Base-by-base conservation (phyloP, 352 stramenopile species). In the Lagenidium giganteum region DNA sequence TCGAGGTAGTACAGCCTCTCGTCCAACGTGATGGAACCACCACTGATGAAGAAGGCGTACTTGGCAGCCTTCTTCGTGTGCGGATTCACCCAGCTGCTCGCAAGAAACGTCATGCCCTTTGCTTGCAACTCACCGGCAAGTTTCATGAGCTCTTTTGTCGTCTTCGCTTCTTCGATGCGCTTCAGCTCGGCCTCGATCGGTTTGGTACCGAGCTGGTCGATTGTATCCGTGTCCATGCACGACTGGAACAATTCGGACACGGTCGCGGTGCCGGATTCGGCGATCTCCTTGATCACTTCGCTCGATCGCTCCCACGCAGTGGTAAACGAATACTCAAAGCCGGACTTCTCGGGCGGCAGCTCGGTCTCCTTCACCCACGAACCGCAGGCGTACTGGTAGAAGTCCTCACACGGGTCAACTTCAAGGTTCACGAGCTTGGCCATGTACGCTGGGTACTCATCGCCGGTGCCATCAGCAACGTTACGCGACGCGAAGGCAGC, bases 1-100 rank as follows among this genome's bases (percentile, higher is more conserved):
- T 96, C 77, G n/a, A n/a, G n/a, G 36, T 97, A 92, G 56, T 97
- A 97, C 52, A 95, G 91, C 32, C 72, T 61, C 49, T 93, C 83
- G 2, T 84, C 78, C 14, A 98, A 57, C 23, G 61, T 73, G 35
- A 97, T 64, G 3, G 84, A 55, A 9, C 43, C 67, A 46, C 89
- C 67, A 20, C 51, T 63, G 5, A 95, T 48, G 54, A 93, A 79
- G 1, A 83, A 52, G 12, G 93, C 61, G 37, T 77, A 87, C 22
- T 62, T 60, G 25, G 82, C 67, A 4, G 67, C 73, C 44, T 96
- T 80, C 32, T 83, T 71, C 28, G 65, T 80, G 33, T 93, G 83
- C 0, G 75, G 63, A 21, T 57, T 54, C 0, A 74, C 66, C 14
- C 55, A 56, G 20, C 79, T 56, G 12, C 28, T 57, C 21, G 90